These are phyloP conservation scores for Poa pratensis DNA, from an alignment of 176 grass and related monocot genomes.

Conservation along the genomic window DNA sequence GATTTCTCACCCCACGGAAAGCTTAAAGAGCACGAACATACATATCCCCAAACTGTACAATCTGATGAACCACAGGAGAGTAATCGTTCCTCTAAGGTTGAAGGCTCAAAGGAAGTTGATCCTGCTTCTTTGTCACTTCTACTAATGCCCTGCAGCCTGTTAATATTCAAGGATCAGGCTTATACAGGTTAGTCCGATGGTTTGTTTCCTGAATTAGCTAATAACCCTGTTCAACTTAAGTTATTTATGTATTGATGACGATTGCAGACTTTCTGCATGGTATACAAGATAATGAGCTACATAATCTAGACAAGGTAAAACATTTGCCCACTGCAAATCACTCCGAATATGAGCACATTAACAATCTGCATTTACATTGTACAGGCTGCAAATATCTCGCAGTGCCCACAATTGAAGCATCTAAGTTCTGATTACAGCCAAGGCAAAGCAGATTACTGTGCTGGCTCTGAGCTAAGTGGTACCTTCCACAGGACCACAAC, in stretches of 20 bases:
- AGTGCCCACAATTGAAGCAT: conserved; percentile 56
- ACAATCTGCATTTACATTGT: conserved; percentile 5
- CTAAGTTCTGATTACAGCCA: conserved; percentile 3
- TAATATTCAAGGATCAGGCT: conserved; percentile 83
- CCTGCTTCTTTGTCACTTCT: conserved; percentile 51
- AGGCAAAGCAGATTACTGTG: conserved; percentile 26
- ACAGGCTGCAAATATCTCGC: conserved; percentile 65
- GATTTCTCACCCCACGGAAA: conserved; percentile 75
- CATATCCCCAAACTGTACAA: conserved; percentile 20
- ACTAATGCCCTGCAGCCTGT: conserved; percentile 72
- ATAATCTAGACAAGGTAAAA: conserved; percentile 74
- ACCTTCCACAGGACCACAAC: conserved; percentile 49
- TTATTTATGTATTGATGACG: conserved; percentile 25
- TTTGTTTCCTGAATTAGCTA: background rate
- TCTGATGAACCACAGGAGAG: conserved; percentile 9
- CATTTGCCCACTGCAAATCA: background rate
- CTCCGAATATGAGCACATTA: background rate
- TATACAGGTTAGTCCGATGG: conserved; percentile 62
- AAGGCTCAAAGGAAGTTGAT: conserved; percentile 24
- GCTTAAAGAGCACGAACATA: conserved; percentile 42
- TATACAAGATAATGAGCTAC: conserved; percentile 74
- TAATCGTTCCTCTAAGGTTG: conserved; percentile 19
- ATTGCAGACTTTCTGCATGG: conserved; percentile 86
- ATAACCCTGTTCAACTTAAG: background rate
- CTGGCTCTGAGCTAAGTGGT: conserved; percentile 43